phyloP scores from a whole-genome alignment of 2,329 filamentous ascomycete genomes.

The Capronia americana region DNA sequence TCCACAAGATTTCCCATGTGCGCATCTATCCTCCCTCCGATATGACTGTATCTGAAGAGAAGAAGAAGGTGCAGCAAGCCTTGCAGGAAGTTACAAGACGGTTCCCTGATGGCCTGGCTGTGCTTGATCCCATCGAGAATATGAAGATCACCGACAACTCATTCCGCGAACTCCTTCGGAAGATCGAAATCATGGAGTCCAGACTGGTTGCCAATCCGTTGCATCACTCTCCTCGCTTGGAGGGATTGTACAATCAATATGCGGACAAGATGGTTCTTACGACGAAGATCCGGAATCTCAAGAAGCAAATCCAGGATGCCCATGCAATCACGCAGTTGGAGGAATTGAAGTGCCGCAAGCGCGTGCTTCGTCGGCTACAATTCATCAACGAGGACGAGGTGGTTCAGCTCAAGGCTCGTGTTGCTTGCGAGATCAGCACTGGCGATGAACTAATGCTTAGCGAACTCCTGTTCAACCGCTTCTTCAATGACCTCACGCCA shows the following conservation, averaged over 20 bases:
- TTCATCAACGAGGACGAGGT: conserved; percentile 97
- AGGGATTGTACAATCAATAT: conserved; percentile 86
- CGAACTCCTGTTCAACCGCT: conserved; percentile 93
- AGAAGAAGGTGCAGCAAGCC: conserved; percentile 70
- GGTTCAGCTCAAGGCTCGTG: conserved; percentile 93
- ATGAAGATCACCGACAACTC: conserved; percentile 92
- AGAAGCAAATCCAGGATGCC: conserved; percentile 84
- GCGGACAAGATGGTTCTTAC: conserved; percentile 75
- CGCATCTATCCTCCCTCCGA: conserved; percentile 84
- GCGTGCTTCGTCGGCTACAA: conserved; percentile 87
- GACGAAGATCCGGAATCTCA: conserved; percentile 83
- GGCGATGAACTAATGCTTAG: conserved; percentile 93
- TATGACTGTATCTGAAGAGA: conserved; percentile 69
- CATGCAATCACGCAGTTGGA: conserved; percentile 91
- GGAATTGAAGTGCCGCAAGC: conserved; percentile 93
- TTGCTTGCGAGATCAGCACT: conserved; percentile 96
- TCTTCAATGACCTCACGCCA: conserved; percentile 93
- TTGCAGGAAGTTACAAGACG: conserved; percentile 81
- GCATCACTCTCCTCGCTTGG: conserved; percentile 84
- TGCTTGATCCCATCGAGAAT: conserved; percentile 91
- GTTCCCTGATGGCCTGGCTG: conserved; percentile 89
- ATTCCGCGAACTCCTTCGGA: conserved; percentile 89
- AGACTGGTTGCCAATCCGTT: conserved; percentile 86
- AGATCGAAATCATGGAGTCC: conserved; percentile 96
- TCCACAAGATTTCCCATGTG: conserved; percentile 83